phyloP scores from a whole-genome alignment of 1,284 basidiomycete genomes.

The Irpex sp. region DNA sequence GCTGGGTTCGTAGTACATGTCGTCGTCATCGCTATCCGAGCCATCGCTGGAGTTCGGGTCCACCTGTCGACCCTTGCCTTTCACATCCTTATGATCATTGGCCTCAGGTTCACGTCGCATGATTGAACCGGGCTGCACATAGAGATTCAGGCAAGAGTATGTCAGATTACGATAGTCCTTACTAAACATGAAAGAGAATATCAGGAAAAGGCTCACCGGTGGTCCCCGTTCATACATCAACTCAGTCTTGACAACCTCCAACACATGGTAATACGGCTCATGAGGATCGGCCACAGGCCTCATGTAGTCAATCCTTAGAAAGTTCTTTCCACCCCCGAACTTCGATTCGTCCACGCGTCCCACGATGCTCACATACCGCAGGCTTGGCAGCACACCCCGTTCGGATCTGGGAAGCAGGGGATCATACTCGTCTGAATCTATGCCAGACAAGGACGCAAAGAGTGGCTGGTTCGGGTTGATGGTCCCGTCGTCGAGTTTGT shows the following conservation, averaged over 20 bases:
- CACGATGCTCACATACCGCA: constrained; percentile 23
- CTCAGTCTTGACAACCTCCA: constrained; percentile 48
- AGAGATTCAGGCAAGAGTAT: background rate
- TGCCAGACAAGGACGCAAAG: constrained; percentile 1
- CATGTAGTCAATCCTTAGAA: constrained; percentile 43
- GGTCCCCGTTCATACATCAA: constrained; percentile 31
- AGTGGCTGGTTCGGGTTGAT: constrained; percentile 23
- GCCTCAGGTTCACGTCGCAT: background rate
- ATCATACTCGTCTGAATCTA: background rate
- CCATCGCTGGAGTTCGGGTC: background rate
- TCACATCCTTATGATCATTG: background rate
- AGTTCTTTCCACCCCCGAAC: constrained; percentile 36
- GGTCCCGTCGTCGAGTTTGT: constrained; percentile 33
- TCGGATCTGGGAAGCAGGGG: background rate
- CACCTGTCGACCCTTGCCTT: background rate
- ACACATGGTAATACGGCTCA: constrained; percentile 55
- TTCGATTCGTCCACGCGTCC: constrained; percentile 13
- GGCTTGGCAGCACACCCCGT: background rate
- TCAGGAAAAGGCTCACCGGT: constrained; percentile 18
- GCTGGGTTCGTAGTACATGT: background rate
- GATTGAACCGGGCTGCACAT: background rate
- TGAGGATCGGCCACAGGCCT: constrained; percentile 49
- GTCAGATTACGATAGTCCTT: background rate
- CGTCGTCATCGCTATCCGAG: background rate
- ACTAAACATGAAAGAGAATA: background rate